Evolutionary conservation across 495 filamentous ascomycete genomes (phyloP).

Genomic region (Lophium mytilinum): DNA sequence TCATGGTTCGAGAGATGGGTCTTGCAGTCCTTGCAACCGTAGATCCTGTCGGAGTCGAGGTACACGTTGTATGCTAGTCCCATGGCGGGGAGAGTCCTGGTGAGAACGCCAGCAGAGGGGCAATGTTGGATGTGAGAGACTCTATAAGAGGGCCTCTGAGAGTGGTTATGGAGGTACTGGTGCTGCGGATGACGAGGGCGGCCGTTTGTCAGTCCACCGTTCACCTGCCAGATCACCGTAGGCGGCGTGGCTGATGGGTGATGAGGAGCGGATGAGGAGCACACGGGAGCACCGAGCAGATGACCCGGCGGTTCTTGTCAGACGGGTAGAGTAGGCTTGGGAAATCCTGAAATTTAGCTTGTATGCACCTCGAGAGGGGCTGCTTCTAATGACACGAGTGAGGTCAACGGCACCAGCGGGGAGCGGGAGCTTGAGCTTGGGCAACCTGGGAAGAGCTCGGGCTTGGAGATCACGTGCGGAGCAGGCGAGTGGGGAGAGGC

Average conservation of each 20-base stretch:
- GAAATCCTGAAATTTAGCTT: background rate
- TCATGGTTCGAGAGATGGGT: slow-evolving; percentile 91
- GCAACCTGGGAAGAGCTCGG: too few relatives aligned
- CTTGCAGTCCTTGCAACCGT: slow-evolving; percentile 93
- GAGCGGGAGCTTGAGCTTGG: too few relatives aligned
- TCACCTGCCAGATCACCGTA: slow-evolving; percentile 1
- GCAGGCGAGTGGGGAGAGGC: too few relatives aligned
- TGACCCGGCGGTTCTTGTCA: background rate
- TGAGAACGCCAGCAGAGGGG: background rate
- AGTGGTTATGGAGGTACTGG: background rate
- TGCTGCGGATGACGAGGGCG: background rate
- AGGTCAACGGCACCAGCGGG: too few relatives aligned
- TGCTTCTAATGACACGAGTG: background rate
- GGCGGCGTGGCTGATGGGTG: slow-evolving; percentile 6
- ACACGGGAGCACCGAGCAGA: background rate
- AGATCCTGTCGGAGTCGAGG: slow-evolving; percentile 80
- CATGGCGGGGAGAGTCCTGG: slow-evolving; percentile 45
- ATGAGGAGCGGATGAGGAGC: background rate
- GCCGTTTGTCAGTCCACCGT: slow-evolving; percentile 1
- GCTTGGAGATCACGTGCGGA: too few relatives aligned
- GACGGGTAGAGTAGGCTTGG: background rate
- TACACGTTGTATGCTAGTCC: slow-evolving; percentile 95
- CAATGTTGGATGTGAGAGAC: background rate
- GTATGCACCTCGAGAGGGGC: background rate
- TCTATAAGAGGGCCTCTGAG: background rate